Base-by-base conservation (phyloP, 225 moss, liverwort and hornwort genomes). In the Sphagnum contortum region DNA sequence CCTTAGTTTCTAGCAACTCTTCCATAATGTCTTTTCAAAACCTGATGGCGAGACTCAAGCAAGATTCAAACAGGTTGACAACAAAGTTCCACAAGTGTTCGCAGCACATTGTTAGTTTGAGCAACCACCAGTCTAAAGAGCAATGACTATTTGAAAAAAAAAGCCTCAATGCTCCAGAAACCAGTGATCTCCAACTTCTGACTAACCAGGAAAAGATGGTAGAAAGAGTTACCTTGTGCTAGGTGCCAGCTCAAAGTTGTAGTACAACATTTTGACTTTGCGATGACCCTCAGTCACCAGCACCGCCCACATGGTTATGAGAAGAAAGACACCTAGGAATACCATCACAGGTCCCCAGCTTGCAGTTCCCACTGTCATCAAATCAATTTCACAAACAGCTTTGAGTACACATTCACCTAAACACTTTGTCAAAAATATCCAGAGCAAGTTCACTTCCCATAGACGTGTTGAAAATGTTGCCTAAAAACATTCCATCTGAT, bases 271-370 rank as follows among this genome's bases (percentile, higher is more conserved):
- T 71, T 87, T 89, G 48, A 98, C 87, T 81, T 98, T 98, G 60
- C 98, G 91, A 57, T 93, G 87, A 13, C 98, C 93, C 76, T 98
- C 98, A 29, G 98, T 98, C 44, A 98, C 98, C 72, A 98, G 77
- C 47, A 98, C 98, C 75, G 93, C 98, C 98, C 98, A 98, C 85
- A 93, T 91, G 52, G 98, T 93, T 72, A 98, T 98, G 69, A 81
- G 80, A 59, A 98, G 76, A 70, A 98, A 98, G 64, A 90, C 89
- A 59, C 87, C 93, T 14, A 98, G 73, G 50, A 93, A 98, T 59
- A 98, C 83, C 71, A 85, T 78, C 62, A 98, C 74, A 14, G 93
- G 82, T 71, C 90, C 92, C 93, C 90, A 98, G 48, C 85, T 74
- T 50, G 80, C 85, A 4, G 85, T 78, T 71, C 98, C 93, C 68